Evolutionary conservation across 257 asterid genomes (phyloP).

Genomic region (Gardenia jasminoides): DNA sequence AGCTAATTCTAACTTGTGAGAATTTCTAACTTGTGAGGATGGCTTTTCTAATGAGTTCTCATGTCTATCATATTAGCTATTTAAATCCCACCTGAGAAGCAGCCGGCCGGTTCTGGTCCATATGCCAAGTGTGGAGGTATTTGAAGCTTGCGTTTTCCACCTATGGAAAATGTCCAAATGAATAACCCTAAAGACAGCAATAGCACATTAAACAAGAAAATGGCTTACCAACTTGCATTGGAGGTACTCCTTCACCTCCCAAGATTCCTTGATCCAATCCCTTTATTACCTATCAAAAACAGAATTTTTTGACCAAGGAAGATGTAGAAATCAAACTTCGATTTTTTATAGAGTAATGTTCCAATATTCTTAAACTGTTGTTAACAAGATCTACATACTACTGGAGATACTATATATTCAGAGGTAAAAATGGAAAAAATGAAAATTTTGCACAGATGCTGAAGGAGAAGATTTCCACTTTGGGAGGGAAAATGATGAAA

Average conservation of each 20-base stretch:
- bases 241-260: slow-evolving; percentile 93
- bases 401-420: not conserved
- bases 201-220: not conserved
- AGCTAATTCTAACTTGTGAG: not conserved
- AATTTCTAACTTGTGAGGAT: not conserved
- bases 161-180: slow-evolving; percentile 29
- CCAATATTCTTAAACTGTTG: not conserved
- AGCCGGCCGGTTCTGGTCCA: slow-evolving; percentile 95
- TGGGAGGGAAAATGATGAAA: not conserved
- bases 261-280: slow-evolving; percentile 91
- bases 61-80: not conserved
- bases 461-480: not conserved
- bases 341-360: not conserved
- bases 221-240: slow-evolving; percentile 80
- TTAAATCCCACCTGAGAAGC: slow-evolving; percentile 63
- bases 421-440: not conserved
- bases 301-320: not conserved
- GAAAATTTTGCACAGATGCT: not conserved
- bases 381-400: too few species aligned
- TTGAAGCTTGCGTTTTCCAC: slow-evolving; percentile 84
- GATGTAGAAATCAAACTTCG: not conserved
- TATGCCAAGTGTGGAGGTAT: slow-evolving; percentile 85
- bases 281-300: slow-evolving; percentile 55
- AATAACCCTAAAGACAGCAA: not conserved
- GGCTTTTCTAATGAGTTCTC: not conserved